Evolutionary conservation across 768 basidiomycete genomes (phyloP), one percentile per base, ranked within the genome.

Genomic region (Xanthoconium stramineum): DNA sequence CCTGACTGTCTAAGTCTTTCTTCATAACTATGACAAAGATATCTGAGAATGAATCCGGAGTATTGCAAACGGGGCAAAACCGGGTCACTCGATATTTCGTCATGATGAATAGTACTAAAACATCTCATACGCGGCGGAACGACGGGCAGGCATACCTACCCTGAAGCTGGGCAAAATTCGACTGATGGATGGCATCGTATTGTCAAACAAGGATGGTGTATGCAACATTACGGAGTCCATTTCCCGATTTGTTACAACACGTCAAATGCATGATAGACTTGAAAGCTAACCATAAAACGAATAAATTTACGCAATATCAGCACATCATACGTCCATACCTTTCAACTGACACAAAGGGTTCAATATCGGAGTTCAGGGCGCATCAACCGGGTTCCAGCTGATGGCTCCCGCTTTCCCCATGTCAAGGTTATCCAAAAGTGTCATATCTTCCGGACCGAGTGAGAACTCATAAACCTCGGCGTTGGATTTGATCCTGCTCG

Each of bases 371-470:
- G 35, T 47, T 71, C 66, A 71, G 30, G 71, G 60, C 7, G 64
- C 67, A 61, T 89, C 78, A 32, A 93, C 81, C 7, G 92, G 91
- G 65, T 96, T 92, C 94, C 93, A 96, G 58, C 81, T 86, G 43
- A 89, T 72, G 0, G 87, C 83, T 3, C 93, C 93, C 0, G 76
- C 79, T 49, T 84, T 78, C 0, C 90, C 94, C 48, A 76, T 72
- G 66, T 96, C 92, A 2, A 96, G 75, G 0, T 69, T 75, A 66
- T 94, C 84, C 13, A 97, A 74, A 29, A 68, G 70, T 1, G 63
- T 62, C 76, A 96, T 83, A 52, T 94, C 92, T 43, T 83, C 84
- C 24, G 70, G 67, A 46, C 67, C 69, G 20, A 97, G 74, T 51
- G 82, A 82, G 62, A 95, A 95, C 64, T 90, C 85, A 57, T 83